Percentiles rank a stretch among this genome's conserved stretches.
These are phyloP conservation scores for peach (Prunus persica) DNA, from an alignment of 306 rosid genomes.

Conservation along the genomic window DNA sequence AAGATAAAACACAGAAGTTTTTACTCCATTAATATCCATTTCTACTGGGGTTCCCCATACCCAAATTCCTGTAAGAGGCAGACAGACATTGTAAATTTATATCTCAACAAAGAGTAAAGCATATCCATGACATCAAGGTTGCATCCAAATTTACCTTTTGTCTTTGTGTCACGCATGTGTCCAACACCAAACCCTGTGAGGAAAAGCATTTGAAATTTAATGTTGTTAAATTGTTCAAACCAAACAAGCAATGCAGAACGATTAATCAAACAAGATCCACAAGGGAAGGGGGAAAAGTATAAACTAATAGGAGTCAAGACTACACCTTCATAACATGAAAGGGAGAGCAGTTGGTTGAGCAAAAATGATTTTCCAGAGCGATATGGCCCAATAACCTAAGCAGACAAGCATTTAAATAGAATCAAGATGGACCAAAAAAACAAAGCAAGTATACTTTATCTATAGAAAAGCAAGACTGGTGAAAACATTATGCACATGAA, in stretches of 20 bases:
- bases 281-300: slow-evolving; percentile 7
- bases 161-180: slow-evolving; percentile 95
- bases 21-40: slow-evolving; percentile 74
- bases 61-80: slow-evolving; percentile 78
- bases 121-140: slow-evolving; percentile 28
- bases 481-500: background rate
- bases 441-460: background rate
- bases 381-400: slow-evolving; percentile 95
- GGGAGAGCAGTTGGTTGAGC: slow-evolving; percentile 96
- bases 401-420: slow-evolving; percentile 7
- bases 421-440: background rate
- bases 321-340: slow-evolving; percentile 90
- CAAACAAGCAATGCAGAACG: slow-evolving; percentile 13
- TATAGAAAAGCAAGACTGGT: background rate
- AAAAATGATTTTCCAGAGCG: slow-evolving; percentile 96
- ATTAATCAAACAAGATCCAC: background rate
- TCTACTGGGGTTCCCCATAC: slow-evolving; percentile 93
- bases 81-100: background rate
- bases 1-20: slow-evolving; percentile 84
- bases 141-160: slow-evolving; percentile 64
- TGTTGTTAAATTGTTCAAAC: slow-evolving; percentile 16
- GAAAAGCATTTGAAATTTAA: slow-evolving; percentile 7
- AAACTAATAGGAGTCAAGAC: slow-evolving; percentile 19
- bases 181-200: slow-evolving; percentile 93
- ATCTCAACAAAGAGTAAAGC: slow-evolving; percentile 3